Conservation (phyloP, 2,329 filamentous ascomycete genomes). For the Xylaria sp. region DNA sequence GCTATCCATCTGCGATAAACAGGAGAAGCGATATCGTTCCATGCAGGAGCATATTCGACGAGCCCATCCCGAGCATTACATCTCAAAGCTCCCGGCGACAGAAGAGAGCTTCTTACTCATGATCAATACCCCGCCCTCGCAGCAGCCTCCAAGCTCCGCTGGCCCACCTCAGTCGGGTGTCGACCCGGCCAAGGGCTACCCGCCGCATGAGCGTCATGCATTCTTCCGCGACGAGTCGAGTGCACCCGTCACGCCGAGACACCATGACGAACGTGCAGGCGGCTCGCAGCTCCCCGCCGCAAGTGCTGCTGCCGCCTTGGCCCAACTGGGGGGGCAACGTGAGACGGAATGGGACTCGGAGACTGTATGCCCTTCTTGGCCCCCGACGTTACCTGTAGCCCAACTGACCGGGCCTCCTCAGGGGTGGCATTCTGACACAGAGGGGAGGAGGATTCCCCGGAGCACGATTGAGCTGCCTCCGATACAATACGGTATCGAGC, state of each 20-base stretch:
- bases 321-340: slow-evolving; percentile 78
- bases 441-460: slow-evolving; percentile 71
- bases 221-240: slow-evolving; percentile 75
- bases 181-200: slow-evolving; percentile 58
- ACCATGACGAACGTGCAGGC: slow-evolving; percentile 74
- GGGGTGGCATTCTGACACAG: slow-evolving; percentile 78
- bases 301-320: slow-evolving; percentile 85
- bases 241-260: slow-evolving; percentile 74
- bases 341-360: slow-evolving; percentile 83
- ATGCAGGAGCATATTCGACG: slow-evolving; percentile 99
- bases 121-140: slow-evolving; percentile 87
- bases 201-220: slow-evolving; percentile 70
- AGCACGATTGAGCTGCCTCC: slow-evolving; percentile 79
- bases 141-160: slow-evolving; percentile 56
- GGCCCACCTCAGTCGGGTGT: slow-evolving; percentile 45
- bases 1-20: slow-evolving; percentile 47
- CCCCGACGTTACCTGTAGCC: slow-evolving; percentile 30
- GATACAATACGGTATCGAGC: slow-evolving; percentile 67
- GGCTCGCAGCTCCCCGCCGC: slow-evolving; percentile 72
- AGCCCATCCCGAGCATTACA: slow-evolving; percentile 96
- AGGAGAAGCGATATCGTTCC: slow-evolving; percentile 96
- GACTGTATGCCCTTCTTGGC: slow-evolving; percentile 64
- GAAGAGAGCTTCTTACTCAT: slow-evolving; percentile 98
- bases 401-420: slow-evolving; percentile 50
- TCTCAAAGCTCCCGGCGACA: slow-evolving; percentile 95